Evolutionary conservation across 495 filamentous ascomycete species (phyloP), one percentile per base, ranked within the genome.

Genomic region (Cairneyella variabilis): DNA sequence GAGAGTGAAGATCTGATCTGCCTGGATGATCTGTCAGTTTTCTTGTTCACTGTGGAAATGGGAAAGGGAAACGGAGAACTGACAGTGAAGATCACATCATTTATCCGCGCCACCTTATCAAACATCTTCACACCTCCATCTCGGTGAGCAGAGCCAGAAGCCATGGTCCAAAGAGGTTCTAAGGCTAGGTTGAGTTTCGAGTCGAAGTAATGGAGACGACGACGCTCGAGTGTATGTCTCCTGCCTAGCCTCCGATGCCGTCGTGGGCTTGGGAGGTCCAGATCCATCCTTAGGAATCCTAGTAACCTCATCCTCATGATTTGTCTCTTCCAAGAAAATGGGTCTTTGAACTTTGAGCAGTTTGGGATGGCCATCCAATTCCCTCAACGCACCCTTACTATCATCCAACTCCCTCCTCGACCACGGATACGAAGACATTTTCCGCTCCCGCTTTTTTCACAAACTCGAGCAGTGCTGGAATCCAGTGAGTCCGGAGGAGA

Each of bases 341-440:
- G 67, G 77, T 34, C 73, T 72, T 16, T 57, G 64, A 9, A 87
- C 79, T 5, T 75, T 72, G 3, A 76, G 56, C n/a, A 63, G 66
- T 10, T 73, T 80, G 28, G 90, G 67, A 27, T 77, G 64, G 2
- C 14, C 37, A 51, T 88, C 81, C 9, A 91, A 70, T 11, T 79
- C 74, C 21, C 67, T 65, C 53, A 91, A 68, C 3, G 78, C 82
- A 3, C 66, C 77, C 65, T 88, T 89, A 11, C 80, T 79, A 50
- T 82, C 67, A 68, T 91, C 88, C 77, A 86, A 62, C 86, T 88
- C 7, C 86, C 86, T 54, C 80, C 58, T 90, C 88, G 58, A 79
- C 79, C 14, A 88, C 72, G 36, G 78, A 83, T 43, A 91, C 73
- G 59, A 80, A 89, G 11, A 89, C 73, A 59, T 90, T 89, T 10